phyloP scores from a whole-genome alignment of 129 eudicot genomes.

The Ambrosia artemisiifolia region DNA sequence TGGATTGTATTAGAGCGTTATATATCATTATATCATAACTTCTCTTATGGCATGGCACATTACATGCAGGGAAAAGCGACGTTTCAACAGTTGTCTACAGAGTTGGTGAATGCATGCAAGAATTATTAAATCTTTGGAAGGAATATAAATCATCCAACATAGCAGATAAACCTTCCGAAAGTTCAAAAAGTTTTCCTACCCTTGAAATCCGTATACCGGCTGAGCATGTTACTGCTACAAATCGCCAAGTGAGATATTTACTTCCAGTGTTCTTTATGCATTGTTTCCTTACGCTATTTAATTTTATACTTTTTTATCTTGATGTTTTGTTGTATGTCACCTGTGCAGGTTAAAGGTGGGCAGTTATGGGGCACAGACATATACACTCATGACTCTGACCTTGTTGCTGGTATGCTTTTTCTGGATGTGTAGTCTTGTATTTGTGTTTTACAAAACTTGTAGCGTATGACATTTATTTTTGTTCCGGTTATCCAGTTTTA shows the following conservation, averaged over 20 bases:
- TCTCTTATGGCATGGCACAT: background rate
- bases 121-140: constrained; percentile 74
- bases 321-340: background rate
- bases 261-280: background rate
- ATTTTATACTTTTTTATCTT: background rate
- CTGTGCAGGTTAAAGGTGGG: constrained; percentile 91
- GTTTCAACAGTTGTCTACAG: constrained; percentile 63
- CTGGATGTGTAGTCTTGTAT: background rate
- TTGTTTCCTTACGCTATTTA: background rate
- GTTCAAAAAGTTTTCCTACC: constrained; percentile 65
- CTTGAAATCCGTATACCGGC: constrained; percentile 90
- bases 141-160: constrained; percentile 53
- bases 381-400: constrained; percentile 97
- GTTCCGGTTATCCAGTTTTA: constrained; percentile 48
- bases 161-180: constrained; percentile 47
- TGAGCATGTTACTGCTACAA: constrained; percentile 94
- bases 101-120: constrained; percentile 98
- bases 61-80: constrained; percentile 64
- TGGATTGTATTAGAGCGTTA: background rate
- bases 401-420: constrained; percentile 78
- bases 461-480: background rate
- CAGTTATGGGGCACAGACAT: constrained; percentile 99
- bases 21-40: background rate
- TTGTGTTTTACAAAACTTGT: background rate
- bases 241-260: constrained; percentile 77